These are phyloP conservation scores for Penicillium sp. DNA, from an alignment of 2,329 filamentous ascomycete genomes.

Conservation along the genomic window DNA sequence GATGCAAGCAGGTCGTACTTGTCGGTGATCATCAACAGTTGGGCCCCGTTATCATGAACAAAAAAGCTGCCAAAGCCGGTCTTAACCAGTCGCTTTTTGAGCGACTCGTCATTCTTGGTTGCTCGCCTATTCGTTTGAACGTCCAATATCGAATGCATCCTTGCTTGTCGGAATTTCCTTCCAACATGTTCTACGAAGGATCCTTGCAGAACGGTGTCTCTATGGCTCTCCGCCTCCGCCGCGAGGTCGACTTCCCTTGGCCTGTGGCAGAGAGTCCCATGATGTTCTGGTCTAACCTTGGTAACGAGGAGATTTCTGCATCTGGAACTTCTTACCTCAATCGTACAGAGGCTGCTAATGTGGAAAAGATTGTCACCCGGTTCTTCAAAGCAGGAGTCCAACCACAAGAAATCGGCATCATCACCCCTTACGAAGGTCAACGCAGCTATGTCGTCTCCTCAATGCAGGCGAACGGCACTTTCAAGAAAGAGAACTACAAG, in stretches of 20 bases:
- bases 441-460: constrained; percentile 97
- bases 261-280: constrained; percentile 89
- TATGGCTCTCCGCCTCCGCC: constrained; percentile 78
- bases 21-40: constrained; percentile 98
- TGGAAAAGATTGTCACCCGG: constrained; percentile 96
- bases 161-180: constrained; percentile 93
- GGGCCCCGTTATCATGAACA: constrained; percentile 99
- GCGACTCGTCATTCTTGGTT: constrained; percentile 85
- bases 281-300: constrained; percentile 99
- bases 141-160: constrained; percentile 99
- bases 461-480: constrained; percentile 97
- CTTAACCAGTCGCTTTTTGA: constrained; percentile 98
- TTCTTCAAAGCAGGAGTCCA: constrained; percentile 99
- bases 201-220: constrained; percentile 96
- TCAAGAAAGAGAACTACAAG: constrained; percentile 98
- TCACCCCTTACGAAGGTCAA: constrained; percentile 97
- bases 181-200: constrained; percentile 99
- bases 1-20: constrained; percentile 98
- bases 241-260: constrained; percentile 97
- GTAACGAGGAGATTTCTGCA: constrained; percentile 96
- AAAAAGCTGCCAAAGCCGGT: constrained; percentile 96
- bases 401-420: constrained; percentile 89
- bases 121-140: constrained; percentile 86
- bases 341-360: constrained; percentile 92
- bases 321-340: constrained; percentile 98